phyloP scores from a whole-genome alignment of 257 asterid species.

The Solanum phureja region DNA sequence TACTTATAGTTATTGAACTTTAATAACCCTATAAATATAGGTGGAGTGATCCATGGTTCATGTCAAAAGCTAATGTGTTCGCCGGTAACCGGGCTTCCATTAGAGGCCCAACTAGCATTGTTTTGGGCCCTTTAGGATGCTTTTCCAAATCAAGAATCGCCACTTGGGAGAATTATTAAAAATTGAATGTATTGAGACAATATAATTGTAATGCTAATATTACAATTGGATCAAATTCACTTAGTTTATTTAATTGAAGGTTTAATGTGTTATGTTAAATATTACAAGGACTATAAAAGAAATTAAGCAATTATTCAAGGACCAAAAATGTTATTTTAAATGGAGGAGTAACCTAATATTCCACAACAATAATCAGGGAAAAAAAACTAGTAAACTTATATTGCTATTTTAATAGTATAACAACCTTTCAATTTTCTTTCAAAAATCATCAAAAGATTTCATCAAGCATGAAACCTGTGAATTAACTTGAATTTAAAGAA shows the following conservation, averaged over 20 bases:
- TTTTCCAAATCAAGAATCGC: no score
- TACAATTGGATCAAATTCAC: not conserved
- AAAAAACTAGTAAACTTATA: not conserved
- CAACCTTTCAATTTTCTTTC: not conserved
- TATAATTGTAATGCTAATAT: not conserved
- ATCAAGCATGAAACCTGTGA: not conserved
- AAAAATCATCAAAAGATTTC: not conserved
- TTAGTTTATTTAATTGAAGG: not conserved
- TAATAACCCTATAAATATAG: no score
- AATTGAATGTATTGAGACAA: not conserved
- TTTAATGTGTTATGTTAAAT: not conserved
- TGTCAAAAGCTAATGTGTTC: no score
- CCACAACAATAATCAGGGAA: not conserved
- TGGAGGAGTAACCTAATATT: not conserved
- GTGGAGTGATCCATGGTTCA: no score
- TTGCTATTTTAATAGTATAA: not conserved
- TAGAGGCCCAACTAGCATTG: no score
- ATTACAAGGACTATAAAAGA: not conserved
- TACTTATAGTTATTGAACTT: no score
- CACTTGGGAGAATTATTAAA: not conserved
- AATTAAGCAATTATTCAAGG: not conserved
- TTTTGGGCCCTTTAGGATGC: no score
- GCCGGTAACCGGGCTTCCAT: no score
- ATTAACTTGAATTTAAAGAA: slow-evolving; percentile 24
- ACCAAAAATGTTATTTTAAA: not conserved